Conservation (phyloP, 371 early-diverging fungal genomes). For the Spraguea lophii region DNA sequence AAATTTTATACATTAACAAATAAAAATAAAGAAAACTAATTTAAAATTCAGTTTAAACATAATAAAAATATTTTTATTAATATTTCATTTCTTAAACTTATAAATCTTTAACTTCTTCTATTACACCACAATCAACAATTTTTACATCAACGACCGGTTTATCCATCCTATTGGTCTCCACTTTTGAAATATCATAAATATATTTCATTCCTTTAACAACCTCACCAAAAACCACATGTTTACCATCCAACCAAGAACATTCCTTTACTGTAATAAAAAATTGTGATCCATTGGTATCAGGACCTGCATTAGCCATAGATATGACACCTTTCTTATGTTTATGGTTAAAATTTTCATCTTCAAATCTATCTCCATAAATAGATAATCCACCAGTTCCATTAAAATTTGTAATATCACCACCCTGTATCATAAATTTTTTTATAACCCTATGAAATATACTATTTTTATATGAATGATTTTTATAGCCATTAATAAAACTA, state of each 20-base stretch:
- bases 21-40: too few species aligned
- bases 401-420: constrained; percentile 76
- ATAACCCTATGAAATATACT: constrained; percentile 58
- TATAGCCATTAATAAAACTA: not conserved
- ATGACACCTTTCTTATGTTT: constrained; percentile 66
- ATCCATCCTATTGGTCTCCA: constrained; percentile 47
- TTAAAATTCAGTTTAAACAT: too few species aligned
- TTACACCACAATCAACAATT: constrained; percentile 17
- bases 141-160: constrained; percentile 34
- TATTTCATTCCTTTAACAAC: constrained; percentile 58
- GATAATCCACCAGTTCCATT: constrained; percentile 82
- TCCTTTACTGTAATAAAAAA: constrained; percentile 84
- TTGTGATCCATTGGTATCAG: constrained; percentile 84
- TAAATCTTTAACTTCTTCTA: too few species aligned
- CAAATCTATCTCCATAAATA: constrained; percentile 75
- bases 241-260: constrained; percentile 71
- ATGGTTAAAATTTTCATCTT: constrained; percentile 67
- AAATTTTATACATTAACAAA: too few species aligned
- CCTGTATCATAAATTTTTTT: constrained; percentile 85
- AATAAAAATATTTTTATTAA: too few species aligned
- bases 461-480: constrained; percentile 49
- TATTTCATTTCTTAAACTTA: too few species aligned
- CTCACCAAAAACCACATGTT: constrained; percentile 82
- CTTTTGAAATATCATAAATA: not conserved
- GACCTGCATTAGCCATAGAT: constrained; percentile 87